Base-by-base conservation (phyloP, 352 stramenopile genomes). In the Phytopythium boreale region DNA sequence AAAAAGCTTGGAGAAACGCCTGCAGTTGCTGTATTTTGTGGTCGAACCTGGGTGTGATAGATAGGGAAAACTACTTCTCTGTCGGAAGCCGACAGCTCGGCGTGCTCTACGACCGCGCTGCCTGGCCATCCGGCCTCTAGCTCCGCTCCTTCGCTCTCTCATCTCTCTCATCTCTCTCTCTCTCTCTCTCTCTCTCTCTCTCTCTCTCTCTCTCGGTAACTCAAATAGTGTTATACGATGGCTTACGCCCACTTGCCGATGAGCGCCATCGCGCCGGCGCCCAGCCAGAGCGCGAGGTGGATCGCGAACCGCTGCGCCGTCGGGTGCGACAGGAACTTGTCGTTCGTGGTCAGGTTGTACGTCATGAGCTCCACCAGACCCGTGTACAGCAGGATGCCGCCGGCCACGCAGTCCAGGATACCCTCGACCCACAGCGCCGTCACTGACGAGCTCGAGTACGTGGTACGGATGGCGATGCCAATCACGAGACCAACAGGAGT, bases 291-390 rank as follows among this genome's bases (percentile, higher is more conserved):
- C 12, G 62, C 70, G n/a, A 77, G 27, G 61, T 89, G 83, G 31
- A 86, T 41, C 27, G 74, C 52, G 20, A 84, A 70, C 2, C 78
- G 77, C 52, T 89, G 63, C 2, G 53, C 26, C 11, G 66, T 44
- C 2, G 59, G 63, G 7, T 70, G 69, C 27, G 58, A 69, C 50
- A 87, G 66, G 68, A 93, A 90, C 56, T 80, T 70, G 8, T 69
- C 43, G 69, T 89, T 91, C 19, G 59, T 84, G 47, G 81, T 90
- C 71, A 92, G 80, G 68, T 89, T 82, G 72, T 88, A 80, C 63
- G 82, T 85, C 61, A 93, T 61, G 41, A 90, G 63, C 62, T 88
- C 75, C 27, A 90, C 76, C 24, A 90, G 61, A 34, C 81, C 79
- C 37, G 77, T 84, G 75, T 93, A 92, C 26, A 91, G 59, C 68